Base-by-base conservation (phyloP, 352 stramenopile species). In the Blastocystis sp. region DNA sequence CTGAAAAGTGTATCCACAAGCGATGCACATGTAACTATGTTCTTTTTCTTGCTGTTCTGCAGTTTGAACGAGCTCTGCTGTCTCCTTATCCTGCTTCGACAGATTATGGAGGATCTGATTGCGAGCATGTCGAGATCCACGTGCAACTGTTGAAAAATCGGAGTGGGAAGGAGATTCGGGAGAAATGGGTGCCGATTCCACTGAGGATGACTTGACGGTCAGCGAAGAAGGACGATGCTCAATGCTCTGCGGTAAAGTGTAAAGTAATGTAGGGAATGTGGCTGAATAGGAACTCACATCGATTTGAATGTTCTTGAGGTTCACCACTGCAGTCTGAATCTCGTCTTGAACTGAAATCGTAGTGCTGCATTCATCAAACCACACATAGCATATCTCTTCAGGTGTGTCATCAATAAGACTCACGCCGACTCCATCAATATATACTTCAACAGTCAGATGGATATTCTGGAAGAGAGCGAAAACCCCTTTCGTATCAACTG, bases 401-500 rank as follows among this genome's bases (percentile, higher is more conserved):
- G 73, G 73, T n/a, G 73, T 69, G 11, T 64, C 47, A n/a, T 85
- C 73, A 34, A 85, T 66, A 7, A 85, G 39, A 47, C 43, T 66
- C 39, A 85, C 8, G 50, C 73, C 73, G 16, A 85, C 9, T 53
- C 47, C 73, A 13, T 18, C 20, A 13, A 64, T n/a, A 24, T 50
- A n/a, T 1, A 85, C 34, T 9, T 85, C 43, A 2, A 85, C 20
- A 8, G 53, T 39, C 11, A 62, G 47, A 65, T 63, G 20, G 73
- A 65, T 41, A 20, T 26, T 66, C 0, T 50, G 73, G 34, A 85
- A 47, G 24, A 85, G 53, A 34, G 45, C 34, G 7, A 85, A 66
- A 18, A 68, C 50, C 0, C 53, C 59, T 34, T 9, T 34, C 13
- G 24, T 45, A 20, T 11, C 13, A 18, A 39, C 41, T 7, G 37